Conservation (phyloP, 2,329 filamentous ascomycete species). For the Mycosphaerella sp. region DNA sequence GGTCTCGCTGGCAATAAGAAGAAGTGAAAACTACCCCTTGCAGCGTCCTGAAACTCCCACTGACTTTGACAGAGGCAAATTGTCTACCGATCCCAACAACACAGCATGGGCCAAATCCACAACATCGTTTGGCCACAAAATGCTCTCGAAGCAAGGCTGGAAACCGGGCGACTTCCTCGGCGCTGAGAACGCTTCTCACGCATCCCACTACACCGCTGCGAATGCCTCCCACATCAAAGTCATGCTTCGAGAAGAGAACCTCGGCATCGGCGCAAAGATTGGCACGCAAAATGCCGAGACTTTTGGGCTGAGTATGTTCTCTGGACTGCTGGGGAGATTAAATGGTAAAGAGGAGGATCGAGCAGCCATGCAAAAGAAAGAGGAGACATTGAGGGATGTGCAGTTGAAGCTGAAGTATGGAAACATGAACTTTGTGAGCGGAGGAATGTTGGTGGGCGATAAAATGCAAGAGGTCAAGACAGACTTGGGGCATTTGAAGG, state of each 20-base stretch:
- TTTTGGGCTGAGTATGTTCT: slow-evolving; percentile 80
- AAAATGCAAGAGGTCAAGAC: slow-evolving; percentile 40
- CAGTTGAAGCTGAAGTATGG: slow-evolving; percentile 71
- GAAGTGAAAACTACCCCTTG: neutral
- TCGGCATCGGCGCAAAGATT: slow-evolving; percentile 77
- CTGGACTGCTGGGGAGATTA: slow-evolving; percentile 75
- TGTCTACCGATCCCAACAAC: slow-evolving; percentile 91
- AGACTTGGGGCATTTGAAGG: slow-evolving; percentile 31
- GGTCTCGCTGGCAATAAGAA: slow-evolving; percentile 53
- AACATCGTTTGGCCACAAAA: slow-evolving; percentile 78
- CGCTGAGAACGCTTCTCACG: slow-evolving; percentile 66
- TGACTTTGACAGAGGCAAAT: slow-evolving; percentile 52
- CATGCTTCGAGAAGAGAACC: slow-evolving; percentile 78
- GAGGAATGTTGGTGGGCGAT: slow-evolving; percentile 64
- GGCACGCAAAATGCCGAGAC: slow-evolving; percentile 62
- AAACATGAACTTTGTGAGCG: slow-evolving; percentile 75
- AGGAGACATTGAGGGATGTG: slow-evolving; percentile 57
- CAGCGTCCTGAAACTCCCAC: no score
- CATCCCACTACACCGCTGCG: slow-evolving; percentile 68
- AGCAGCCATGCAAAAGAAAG: slow-evolving; percentile 62
- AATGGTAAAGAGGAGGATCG: slow-evolving; percentile 73
- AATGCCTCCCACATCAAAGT: slow-evolving; percentile 83
- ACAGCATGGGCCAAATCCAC: slow-evolving; percentile 84
- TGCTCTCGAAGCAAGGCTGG: slow-evolving; percentile 87
- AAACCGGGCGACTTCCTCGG: slow-evolving; percentile 77